Percentiles rank a stretch among this genome's conserved stretches.
Conservation (phyloP, 805 yeast genomes). For the Ogataea paradorogensis region DNA sequence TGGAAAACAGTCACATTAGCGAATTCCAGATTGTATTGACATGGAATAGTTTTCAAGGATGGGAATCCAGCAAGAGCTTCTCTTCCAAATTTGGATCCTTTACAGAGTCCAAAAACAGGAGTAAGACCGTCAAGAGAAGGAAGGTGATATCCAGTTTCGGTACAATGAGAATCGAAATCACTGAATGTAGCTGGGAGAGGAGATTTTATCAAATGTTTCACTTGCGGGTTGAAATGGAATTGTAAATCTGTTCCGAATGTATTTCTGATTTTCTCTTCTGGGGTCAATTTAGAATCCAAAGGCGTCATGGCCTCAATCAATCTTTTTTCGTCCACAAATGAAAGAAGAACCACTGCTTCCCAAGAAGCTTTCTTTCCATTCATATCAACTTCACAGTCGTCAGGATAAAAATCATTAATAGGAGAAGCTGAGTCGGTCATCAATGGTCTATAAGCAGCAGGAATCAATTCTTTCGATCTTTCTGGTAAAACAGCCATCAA, state of each 20-base stretch:
- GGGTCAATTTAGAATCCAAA: constrained; percentile 53
- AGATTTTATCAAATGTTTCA: constrained; percentile 61
- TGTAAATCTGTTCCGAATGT: constrained; percentile 65
- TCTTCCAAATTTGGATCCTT: constrained; percentile 68
- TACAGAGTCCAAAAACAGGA: constrained; percentile 54
- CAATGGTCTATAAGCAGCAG: constrained; percentile 69
- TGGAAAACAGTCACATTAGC: constrained; percentile 78
- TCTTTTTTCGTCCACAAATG: constrained; percentile 84
- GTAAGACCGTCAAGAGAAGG: constrained; percentile 44
- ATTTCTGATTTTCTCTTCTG: constrained; percentile 75
- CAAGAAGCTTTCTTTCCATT: constrained; percentile 95
- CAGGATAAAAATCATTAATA: constrained; percentile 86
- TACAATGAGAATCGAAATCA: constrained; percentile 78
- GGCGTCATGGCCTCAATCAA: constrained; percentile 73
- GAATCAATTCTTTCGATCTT: constrained; percentile 78
- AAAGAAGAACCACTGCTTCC: constrained; percentile 94
- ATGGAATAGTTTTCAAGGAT: constrained; percentile 67
- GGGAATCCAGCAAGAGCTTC: constrained; percentile 89
- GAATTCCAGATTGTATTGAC: constrained; percentile 47
- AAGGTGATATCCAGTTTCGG: constrained; percentile 53
- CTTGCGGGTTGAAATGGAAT: constrained; percentile 76
- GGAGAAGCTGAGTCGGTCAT: constrained; percentile 88
- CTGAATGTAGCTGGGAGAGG: constrained; percentile 75
- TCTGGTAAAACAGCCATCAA: constrained; percentile 97
- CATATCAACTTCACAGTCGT: constrained; percentile 80